Evolutionary conservation across 1,139 yeast species (phyloP).

Genomic region (Geotrichum aggregatum): DNA sequence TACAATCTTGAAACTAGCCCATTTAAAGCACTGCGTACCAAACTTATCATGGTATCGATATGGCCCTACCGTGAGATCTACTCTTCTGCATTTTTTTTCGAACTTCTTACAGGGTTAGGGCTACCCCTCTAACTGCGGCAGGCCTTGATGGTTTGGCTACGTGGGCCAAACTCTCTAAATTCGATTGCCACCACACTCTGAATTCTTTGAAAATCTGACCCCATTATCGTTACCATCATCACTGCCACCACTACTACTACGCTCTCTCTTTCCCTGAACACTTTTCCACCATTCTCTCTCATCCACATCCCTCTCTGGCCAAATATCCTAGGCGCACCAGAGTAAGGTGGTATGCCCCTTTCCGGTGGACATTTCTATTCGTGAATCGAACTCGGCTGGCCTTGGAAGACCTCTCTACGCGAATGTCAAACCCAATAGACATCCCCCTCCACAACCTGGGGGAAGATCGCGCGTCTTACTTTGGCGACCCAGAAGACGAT

Average conservation of each 20-base stretch:
- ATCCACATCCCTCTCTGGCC: neutral
- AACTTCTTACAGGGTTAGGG: too few species aligned
- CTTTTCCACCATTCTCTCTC: neutral
- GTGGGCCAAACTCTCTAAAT: too few species aligned
- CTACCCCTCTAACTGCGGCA: too few species aligned
- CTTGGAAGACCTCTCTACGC: neutral
- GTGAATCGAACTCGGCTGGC: constrained; percentile 7
- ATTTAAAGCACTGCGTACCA: too few species aligned
- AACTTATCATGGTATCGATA: too few species aligned
- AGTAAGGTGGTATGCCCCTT: constrained; percentile 16
- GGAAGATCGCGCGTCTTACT: neutral
- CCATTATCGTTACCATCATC: too few species aligned
- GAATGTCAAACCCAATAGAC: constrained; percentile 1
- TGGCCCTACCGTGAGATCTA: too few species aligned
- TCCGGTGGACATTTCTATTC: constrained; percentile 11
- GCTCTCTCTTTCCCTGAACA: neutral
- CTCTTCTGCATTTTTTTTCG: too few species aligned
- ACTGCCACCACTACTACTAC: neutral
- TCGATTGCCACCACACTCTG: too few species aligned
- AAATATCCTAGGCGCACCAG: constrained; percentile 8
- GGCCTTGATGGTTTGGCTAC: too few species aligned
- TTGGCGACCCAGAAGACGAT: constrained; percentile 3
- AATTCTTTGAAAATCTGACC: too few species aligned
- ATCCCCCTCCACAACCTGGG: constrained; percentile 6
- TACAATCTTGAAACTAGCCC: too few species aligned